Percentiles rank a stretch among this genome's conserved stretches.
Conservation (phyloP, 2,329 filamentous ascomycete species). For the Leptographium galeiforme region DNA sequence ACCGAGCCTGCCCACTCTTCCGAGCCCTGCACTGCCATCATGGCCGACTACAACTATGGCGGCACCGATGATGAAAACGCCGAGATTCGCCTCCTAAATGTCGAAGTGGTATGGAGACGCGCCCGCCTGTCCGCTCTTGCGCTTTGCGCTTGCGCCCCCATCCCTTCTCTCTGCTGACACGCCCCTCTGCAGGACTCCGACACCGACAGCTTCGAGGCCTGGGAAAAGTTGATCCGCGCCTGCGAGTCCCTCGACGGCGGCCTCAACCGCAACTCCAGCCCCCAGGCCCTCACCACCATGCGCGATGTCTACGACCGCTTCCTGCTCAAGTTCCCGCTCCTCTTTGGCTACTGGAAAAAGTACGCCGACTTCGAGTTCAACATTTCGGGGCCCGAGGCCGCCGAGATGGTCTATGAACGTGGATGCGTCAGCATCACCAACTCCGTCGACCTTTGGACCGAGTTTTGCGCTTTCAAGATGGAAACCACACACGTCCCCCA, state of each 20-base stretch:
- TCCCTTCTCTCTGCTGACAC: background rate
- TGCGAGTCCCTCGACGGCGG: slow-evolving; percentile 82
- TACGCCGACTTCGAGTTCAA: slow-evolving; percentile 97
- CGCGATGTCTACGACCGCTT: slow-evolving; percentile 86
- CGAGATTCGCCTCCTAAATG: slow-evolving; percentile 66
- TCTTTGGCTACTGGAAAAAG: slow-evolving; percentile 99
- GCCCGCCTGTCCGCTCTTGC: background rate
- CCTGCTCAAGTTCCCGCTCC: slow-evolving; percentile 82
- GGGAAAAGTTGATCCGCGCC: slow-evolving; percentile 81
- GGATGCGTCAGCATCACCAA: slow-evolving; percentile 85
- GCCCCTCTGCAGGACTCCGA: slow-evolving; percentile 41
- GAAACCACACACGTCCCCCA: slow-evolving; percentile 91
- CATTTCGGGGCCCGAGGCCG: slow-evolving; percentile 90
- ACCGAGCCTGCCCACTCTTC: background rate
- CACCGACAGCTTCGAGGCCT: slow-evolving; percentile 82
- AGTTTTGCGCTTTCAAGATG: slow-evolving; percentile 96
- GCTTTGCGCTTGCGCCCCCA: background rate
- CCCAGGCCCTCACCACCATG: slow-evolving; percentile 76
- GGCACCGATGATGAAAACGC: slow-evolving; percentile 68
- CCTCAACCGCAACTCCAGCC: slow-evolving; percentile 90
- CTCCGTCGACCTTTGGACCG: slow-evolving; percentile 93
- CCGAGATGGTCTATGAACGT: slow-evolving; percentile 95
- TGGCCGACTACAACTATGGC: slow-evolving; percentile 63
- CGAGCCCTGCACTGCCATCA: slow-evolving; percentile 19
- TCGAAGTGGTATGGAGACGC: slow-evolving; percentile 54